Evolutionary conservation across 73 alveolate genomes (phyloP).

Genomic region (Blepharisma japonicum): DNA sequence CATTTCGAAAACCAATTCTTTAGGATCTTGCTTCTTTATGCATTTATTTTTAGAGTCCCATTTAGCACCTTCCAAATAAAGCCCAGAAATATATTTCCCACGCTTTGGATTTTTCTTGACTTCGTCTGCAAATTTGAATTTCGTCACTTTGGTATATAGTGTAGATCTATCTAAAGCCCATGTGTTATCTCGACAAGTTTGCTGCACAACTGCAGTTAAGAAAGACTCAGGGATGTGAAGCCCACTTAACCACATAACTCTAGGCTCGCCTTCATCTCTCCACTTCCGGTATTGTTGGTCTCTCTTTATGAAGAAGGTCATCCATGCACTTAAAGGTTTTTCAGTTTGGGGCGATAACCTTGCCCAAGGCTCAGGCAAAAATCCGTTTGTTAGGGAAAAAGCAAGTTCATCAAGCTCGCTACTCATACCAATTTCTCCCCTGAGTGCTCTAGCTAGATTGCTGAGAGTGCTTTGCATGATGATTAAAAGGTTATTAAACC

Average conservation of each 20-base stretch:
- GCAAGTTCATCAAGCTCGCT: constrained; percentile 87
- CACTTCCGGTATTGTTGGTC: constrained; percentile 92
- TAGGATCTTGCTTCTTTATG: constrained; percentile 84
- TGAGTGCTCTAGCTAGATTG: constrained; percentile 89
- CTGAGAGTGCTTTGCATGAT: constrained; percentile 80
- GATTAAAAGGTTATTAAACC: constrained; percentile 90
- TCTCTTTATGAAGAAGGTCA: constrained; percentile 93
- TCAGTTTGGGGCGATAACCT: constrained; percentile 95
- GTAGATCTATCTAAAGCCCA: constrained; percentile 99
- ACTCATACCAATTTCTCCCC: constrained; percentile 96
- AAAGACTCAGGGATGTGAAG: constrained; percentile 99
- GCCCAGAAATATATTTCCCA: constrained; percentile 98
- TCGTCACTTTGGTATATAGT: constrained; percentile 96
- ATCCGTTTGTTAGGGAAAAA: constrained; percentile 85
- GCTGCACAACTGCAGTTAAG: constrained; percentile 98
- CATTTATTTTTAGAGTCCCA: constrained; percentile 94
- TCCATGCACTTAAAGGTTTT: constrained; percentile 97
- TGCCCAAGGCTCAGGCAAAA: constrained; percentile 93
- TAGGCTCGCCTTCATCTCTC: constrained; percentile 96
- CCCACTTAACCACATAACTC: constrained; percentile 99
- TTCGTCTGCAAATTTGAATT: constrained; percentile 79
- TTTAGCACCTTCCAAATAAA: constrained; percentile 98
- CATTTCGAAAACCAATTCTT: constrained; percentile 94
- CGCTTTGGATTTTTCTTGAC: constrained; percentile 90
- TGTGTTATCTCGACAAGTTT: constrained; percentile 97